phyloP scores from a whole-genome alignment of 1,284 basidiomycete species.

The Trametes polyzona region DNA sequence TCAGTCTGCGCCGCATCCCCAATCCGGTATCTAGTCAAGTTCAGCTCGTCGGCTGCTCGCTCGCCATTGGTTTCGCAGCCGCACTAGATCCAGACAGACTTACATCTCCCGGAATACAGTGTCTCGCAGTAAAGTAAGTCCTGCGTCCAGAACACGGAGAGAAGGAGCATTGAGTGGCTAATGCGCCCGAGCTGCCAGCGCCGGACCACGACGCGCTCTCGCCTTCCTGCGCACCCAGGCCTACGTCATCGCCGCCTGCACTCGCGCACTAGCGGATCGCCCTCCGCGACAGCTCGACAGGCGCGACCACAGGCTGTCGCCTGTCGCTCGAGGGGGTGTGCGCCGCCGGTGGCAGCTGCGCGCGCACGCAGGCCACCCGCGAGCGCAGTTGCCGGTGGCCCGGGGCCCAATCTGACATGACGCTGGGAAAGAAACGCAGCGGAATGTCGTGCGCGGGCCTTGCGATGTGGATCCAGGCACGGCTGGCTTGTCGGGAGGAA shows the following conservation, averaged over 20 bases:
- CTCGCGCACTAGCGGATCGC: slow-evolving; percentile 14
- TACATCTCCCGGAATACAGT: not conserved
- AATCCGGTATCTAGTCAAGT: no score
- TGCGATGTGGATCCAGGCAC: slow-evolving; percentile 5
- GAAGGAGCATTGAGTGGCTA: not conserved
- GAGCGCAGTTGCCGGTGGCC: slow-evolving; percentile 6
- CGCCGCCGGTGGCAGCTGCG: no score
- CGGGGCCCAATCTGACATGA: slow-evolving; percentile 10
- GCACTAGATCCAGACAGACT: not conserved
- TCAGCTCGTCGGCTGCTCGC: not conserved
- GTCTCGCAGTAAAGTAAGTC: not conserved
- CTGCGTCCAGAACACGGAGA: not conserved
- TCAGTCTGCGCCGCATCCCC: not conserved
- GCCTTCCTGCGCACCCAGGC: not conserved
- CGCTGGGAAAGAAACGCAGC: no score
- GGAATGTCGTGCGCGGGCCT: not conserved
- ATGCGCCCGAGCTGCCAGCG: not conserved
- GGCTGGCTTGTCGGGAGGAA: no score
- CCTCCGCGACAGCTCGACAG: slow-evolving; percentile 13
- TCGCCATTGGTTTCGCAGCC: not conserved
- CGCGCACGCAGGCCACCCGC: slow-evolving; percentile 1
- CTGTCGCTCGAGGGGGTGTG: not conserved
- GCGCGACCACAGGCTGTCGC: slow-evolving; percentile 1
- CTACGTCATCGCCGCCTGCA: slow-evolving; percentile 19
- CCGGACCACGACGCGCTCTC: no score